These are phyloP conservation scores for Neopestalotiopsis sp. DNA, from an alignment of 2,329 filamentous ascomycete genomes.

Conservation along the genomic window DNA sequence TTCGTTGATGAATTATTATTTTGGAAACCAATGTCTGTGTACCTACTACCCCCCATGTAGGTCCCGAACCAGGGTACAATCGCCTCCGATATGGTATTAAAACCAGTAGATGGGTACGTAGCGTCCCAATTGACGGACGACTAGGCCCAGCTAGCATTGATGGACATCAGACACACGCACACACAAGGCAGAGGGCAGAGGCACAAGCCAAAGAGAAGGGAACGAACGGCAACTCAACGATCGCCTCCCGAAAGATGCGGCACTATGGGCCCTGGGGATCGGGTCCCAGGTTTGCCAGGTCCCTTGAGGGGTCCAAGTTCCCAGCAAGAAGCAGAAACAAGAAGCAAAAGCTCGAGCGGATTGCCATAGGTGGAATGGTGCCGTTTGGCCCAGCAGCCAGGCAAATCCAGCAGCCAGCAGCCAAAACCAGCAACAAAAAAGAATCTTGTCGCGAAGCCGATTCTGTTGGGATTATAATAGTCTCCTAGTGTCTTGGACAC, in stretches of 20 bases:
- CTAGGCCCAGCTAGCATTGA: too few species aligned
- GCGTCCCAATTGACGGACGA: background rate
- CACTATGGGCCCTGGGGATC: slow-evolving; percentile 1
- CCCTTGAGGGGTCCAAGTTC: background rate
- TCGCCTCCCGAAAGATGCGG: slow-evolving; percentile 8
- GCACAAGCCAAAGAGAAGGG: too few species aligned
- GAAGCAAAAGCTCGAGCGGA: background rate
- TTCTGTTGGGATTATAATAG: slow-evolving; percentile 14
- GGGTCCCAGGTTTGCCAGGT: background rate
- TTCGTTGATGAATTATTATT: slow-evolving; percentile 1
- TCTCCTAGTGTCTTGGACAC: slow-evolving; percentile 4
- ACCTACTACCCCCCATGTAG: background rate
- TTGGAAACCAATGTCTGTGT: slow-evolving; percentile 5
- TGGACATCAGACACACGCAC: too few species aligned
- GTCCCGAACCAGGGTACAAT: too few species aligned
- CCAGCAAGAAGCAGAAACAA: background rate
- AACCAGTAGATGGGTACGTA: background rate
- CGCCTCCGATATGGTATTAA: too few species aligned
- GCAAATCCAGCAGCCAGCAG: background rate
- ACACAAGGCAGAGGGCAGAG: too few species aligned
- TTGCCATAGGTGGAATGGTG: slow-evolving; percentile 14
- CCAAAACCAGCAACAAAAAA: background rate
- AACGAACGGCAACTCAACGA: slow-evolving; percentile 7
- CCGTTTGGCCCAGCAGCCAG: background rate
- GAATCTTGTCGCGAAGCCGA: slow-evolving; percentile 8